Conservation (phyloP, 2,329 filamentous ascomycete genomes). For the Hypoxylon sp. region DNA sequence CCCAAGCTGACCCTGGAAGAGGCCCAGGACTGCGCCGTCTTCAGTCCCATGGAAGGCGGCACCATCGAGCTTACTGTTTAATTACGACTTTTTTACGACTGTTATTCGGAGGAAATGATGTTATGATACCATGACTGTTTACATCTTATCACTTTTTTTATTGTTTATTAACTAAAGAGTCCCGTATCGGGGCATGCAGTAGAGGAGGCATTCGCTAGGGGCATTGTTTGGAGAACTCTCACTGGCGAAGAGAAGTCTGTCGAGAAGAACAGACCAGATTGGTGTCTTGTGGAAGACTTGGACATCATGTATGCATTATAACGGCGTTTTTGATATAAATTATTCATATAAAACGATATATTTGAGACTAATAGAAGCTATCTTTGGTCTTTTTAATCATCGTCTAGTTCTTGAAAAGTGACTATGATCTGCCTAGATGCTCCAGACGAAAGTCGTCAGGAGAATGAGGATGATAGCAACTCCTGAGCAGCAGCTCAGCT, state of each 20-base stretch:
- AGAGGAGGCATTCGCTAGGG: conserved; percentile 29
- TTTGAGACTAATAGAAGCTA: conserved; percentile 3
- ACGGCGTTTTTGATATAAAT: conserved; percentile 18
- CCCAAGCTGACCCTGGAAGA: conserved; percentile 43
- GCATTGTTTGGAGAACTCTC: conserved; percentile 7
- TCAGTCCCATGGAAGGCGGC: conserved; percentile 42
- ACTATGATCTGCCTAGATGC: too few relatives aligned
- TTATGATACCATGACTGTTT: conserved; percentile 36
- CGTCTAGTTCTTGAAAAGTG: neutral
- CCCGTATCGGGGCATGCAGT: conserved; percentile 23
- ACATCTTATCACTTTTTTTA: conserved; percentile 1
- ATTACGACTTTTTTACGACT: conserved; percentile 25
- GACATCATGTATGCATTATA: conserved; percentile 20
- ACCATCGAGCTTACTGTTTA: conserved; percentile 35
- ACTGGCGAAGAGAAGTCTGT: neutral
- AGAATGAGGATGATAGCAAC: too few relatives aligned
- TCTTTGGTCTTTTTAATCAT: neutral
- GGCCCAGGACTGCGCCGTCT: conserved; percentile 36
- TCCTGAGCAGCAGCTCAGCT: too few relatives aligned
- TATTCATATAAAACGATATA: conserved; percentile 3
- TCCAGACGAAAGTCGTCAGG: too few relatives aligned
- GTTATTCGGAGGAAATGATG: conserved; percentile 6
- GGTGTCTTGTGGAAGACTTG: conserved; percentile 8
- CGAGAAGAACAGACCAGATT: neutral
- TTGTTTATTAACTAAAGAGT: conserved; percentile 9